A percentile compares a stretch with the other conserved stretches of the same genome.
These are phyloP conservation scores for Komagataella pseudopastoris DNA, from an alignment of 805 yeast genomes.

Conservation along the genomic window DNA sequence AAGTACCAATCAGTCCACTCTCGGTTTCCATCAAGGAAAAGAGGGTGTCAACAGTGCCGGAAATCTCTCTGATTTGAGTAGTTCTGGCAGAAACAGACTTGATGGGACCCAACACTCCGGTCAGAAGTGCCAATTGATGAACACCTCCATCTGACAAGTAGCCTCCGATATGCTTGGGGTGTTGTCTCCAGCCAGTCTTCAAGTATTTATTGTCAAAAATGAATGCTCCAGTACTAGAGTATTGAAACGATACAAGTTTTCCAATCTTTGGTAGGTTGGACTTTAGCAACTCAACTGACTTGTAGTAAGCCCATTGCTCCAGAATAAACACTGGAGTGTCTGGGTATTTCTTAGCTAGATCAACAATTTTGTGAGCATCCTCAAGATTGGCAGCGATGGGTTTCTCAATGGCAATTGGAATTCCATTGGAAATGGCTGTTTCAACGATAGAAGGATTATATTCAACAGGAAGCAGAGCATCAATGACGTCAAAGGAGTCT, in stretches of 20 bases:
- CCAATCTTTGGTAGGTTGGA: conserved; percentile 63
- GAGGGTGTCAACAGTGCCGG: conserved; percentile 75
- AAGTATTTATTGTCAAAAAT: conserved; percentile 45
- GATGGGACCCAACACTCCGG: conserved; percentile 69
- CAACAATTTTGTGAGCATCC: conserved; percentile 73
- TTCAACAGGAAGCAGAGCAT: conserved; percentile 85
- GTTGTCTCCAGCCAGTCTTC: conserved; percentile 72
- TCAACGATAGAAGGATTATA: conserved; percentile 55
- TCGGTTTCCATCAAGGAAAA: conserved; percentile 57
- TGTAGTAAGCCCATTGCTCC: conserved; percentile 77
- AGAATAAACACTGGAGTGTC: conserved; percentile 39
- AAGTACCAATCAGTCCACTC: conserved; percentile 59
- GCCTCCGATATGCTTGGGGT: conserved; percentile 90
- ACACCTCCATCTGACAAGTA: conserved; percentile 93
- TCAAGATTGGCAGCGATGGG: conserved; percentile 81
- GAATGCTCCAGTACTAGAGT: conserved; percentile 65
- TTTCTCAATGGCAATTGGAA: conserved; percentile 77
- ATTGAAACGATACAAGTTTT: conserved; percentile 52
- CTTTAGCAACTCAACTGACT: conserved; percentile 40
- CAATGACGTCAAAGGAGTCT: conserved; percentile 54
- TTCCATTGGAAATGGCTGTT: conserved; percentile 57
- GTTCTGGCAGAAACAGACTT: conserved; percentile 64
- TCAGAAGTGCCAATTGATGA: conserved; percentile 80
- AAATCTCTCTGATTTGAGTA: conserved; percentile 57
- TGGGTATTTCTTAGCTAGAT: conserved; percentile 43